Conservation (phyloP, 805 yeast genomes). For the Candida sphagnicola region DNA sequence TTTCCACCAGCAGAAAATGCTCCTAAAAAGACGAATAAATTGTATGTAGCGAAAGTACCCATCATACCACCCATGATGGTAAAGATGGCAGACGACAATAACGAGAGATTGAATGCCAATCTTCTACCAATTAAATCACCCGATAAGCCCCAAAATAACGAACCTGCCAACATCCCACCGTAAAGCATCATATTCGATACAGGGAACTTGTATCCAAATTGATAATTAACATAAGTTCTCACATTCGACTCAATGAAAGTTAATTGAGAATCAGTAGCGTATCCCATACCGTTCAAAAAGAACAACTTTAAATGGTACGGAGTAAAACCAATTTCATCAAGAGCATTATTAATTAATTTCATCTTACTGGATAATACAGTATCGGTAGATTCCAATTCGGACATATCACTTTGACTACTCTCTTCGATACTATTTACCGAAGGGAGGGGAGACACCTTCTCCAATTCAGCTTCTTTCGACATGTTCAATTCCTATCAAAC, state of each 20-base stretch:
- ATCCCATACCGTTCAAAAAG: constrained; percentile 53
- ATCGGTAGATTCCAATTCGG: constrained; percentile 23
- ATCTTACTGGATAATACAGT: constrained; percentile 23
- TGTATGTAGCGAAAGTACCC: constrained; percentile 21
- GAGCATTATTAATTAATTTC: constrained; percentile 25
- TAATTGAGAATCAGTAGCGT: constrained; percentile 51
- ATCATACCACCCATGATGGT: constrained; percentile 23
- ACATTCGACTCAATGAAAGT: constrained; percentile 45
- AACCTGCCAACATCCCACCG: constrained; percentile 47
- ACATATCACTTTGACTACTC: constrained; percentile 7
- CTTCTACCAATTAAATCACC: constrained; percentile 55
- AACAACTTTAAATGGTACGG: constrained; percentile 49
- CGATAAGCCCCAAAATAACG: constrained; percentile 51
- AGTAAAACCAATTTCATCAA: constrained; percentile 44
- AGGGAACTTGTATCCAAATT: constrained; percentile 43
- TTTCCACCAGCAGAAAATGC: constrained; percentile 26
- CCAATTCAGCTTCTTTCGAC: not conserved
- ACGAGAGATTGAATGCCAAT: constrained; percentile 39
- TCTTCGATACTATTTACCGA: not conserved
- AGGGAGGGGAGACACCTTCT: not conserved
- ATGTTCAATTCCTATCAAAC: not conserved
- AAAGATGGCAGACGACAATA: constrained; percentile 18
- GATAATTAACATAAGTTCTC: constrained; percentile 42
- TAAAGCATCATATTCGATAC: constrained; percentile 36
- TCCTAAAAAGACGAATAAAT: constrained; percentile 18